A percentile compares a stretch with the other conserved stretches of the same genome.
Evolutionary conservation across 371 early-diverging fungal genomes (phyloP).

Genomic region (Mortierella sp.): DNA sequence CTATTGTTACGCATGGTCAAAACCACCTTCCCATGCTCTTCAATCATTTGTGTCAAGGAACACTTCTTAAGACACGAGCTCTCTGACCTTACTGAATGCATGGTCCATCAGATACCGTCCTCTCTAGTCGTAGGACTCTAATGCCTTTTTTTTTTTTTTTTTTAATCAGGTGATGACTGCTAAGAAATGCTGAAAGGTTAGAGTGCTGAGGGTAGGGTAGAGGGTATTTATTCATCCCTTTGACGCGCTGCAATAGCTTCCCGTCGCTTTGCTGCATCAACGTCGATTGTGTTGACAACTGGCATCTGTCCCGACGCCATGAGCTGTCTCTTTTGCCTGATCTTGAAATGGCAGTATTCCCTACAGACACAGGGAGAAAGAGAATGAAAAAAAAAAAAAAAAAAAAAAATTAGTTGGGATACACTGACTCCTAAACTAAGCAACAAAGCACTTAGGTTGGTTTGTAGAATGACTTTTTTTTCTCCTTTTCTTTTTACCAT

Average conservation of each 20-base stretch:
- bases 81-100: no score
- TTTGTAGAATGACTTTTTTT: no score
- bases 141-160: no score
- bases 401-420: not conserved
- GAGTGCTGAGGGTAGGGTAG: no score
- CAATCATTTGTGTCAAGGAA: no score
- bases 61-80: no score
- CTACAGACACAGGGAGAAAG: conserved; percentile 8
- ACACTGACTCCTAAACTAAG: not conserved
- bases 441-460: not conserved
- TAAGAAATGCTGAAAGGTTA: no score
- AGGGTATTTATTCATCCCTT: conserved; percentile 20
- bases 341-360: conserved; percentile 52
- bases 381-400: not conserved
- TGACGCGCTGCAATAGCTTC: conserved; percentile 53
- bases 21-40: no score
- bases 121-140: no score
- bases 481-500: conserved; percentile 36
- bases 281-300: conserved; percentile 42
- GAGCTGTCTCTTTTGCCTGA: conserved; percentile 43
- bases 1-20: no score
- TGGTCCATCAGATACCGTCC: no score
- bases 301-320: conserved; percentile 53
- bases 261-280: conserved; percentile 42
- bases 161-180: no score